Evolutionary conservation across 2,329 filamentous ascomycete species (phyloP), one percentile per base, ranked within the genome.

Genomic region (Periconia sp.): DNA sequence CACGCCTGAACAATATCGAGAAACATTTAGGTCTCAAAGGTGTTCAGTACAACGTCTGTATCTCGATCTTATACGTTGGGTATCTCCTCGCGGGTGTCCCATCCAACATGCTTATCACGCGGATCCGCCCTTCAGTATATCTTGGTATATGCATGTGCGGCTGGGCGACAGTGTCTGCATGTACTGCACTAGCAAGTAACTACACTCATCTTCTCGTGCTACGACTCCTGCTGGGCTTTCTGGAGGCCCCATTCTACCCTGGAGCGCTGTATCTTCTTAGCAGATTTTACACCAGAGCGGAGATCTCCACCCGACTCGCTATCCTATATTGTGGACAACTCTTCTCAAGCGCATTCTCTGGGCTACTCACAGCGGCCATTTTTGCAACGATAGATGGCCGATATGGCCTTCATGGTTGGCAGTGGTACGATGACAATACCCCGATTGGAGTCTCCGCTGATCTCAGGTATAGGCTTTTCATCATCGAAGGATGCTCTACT

Each of bases 251-350:
- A 8, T 85, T 85, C 57, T 74, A 85, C 30, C 83, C 84, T 0
- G 84, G 84, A 23, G 80, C 80, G 0, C 73, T 85, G 4, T 75
- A 85, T 31, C 80, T 85, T 43, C 72, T 86, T 24, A 82, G 79
- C 0, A 82, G 84, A 45, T 87, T 83, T 76, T 87, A 87, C 61
- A 86, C 83, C 2, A 75, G 82, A 28, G 77, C 78, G 37, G 69
- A 73, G 50, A 53, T 72, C 25, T 66, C 68, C 2, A 61, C 63
- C 3, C 60, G 69, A 6, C 68, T 69, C 30, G 61, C 69, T 1
- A 37, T 70, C 16, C 51, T 74, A 9, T 69, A 74, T 50, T 70
- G 63, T 16, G 73, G 69, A 6, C 69, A 69, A 36, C 65, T 71
- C 16, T 48, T 74, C 3, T 70, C 72, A 0, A 71, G 65, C 8